A percentile compares a stretch with the other conserved stretches of the same genome.
Conservation (phyloP, 495 filamentous ascomycete species). For the Hyaloscypha variabilis region DNA sequence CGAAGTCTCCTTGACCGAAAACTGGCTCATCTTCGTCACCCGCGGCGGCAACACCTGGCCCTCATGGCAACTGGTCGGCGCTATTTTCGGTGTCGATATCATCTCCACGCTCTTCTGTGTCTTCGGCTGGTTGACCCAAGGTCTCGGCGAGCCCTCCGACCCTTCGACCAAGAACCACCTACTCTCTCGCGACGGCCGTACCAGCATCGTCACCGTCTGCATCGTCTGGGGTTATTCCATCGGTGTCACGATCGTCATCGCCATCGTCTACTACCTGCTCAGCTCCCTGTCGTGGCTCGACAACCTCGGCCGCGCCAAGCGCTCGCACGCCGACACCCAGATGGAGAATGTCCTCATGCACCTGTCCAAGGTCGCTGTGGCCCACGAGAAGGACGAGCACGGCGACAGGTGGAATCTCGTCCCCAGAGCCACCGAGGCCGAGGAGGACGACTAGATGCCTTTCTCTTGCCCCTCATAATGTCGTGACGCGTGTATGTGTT, state of each 20-base stretch:
- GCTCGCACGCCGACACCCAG: constrained; percentile 70
- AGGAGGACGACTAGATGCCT: constrained; percentile 55
- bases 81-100: constrained; percentile 72
- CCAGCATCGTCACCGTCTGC: constrained; percentile 76
- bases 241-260: constrained; percentile 76
- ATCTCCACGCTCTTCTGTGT: constrained; percentile 72
- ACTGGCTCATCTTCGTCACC: constrained; percentile 81
- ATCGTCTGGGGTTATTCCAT: constrained; percentile 80
- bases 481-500: background rate
- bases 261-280: constrained; percentile 76
- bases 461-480: background rate
- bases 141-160: constrained; percentile 40
- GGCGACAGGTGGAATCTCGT: constrained; percentile 62
- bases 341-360: constrained; percentile 82
- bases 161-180: constrained; percentile 43
- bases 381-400: constrained; percentile 57
- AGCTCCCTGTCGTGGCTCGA: constrained; percentile 68
- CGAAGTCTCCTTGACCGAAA: constrained; percentile 73
- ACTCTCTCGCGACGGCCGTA: constrained; percentile 62
- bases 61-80: constrained; percentile 71
- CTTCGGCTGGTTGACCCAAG: constrained; percentile 68
- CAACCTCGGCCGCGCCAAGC: constrained; percentile 80
- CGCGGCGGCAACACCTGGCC: constrained; percentile 72
- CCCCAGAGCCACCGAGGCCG: constrained; percentile 63
- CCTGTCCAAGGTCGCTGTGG: constrained; percentile 73